A percentile compares a stretch with the other conserved stretches of the same genome.
phyloP scores from a whole-genome alignment of 139 green algal species.

The Coelastrella sp. region DNA sequence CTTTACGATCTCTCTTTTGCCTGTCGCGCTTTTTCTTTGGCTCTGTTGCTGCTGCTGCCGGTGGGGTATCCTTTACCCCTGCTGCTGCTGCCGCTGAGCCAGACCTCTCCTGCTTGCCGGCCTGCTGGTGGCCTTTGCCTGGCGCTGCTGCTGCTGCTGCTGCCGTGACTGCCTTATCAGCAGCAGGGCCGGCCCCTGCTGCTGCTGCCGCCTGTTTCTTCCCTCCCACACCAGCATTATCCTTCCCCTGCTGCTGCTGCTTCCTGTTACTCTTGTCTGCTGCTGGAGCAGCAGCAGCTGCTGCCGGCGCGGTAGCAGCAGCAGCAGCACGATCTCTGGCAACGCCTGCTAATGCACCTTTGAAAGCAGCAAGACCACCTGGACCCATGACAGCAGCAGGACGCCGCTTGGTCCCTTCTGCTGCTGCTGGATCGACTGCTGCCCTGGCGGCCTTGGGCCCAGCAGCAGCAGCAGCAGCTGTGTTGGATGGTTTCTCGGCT shows the following conservation, averaged over 20 bases:
- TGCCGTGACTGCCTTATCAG: background rate
- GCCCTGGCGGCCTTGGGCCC: background rate
- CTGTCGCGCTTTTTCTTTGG: background rate
- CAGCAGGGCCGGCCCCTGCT: background rate
- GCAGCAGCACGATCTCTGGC: constrained; percentile 5
- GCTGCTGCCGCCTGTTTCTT: background rate
- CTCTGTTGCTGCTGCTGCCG: background rate
- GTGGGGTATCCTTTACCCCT: background rate
- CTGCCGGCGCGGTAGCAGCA: background rate
- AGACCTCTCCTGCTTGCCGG: background rate
- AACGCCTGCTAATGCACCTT: background rate
- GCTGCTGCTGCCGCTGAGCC: background rate
- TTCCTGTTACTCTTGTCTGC: background rate
- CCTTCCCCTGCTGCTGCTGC: background rate
- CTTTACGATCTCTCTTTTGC: background rate
- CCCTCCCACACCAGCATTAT: background rate
- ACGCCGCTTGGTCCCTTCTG: background rate
- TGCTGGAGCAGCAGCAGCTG: background rate
- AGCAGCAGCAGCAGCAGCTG: constrained; percentile 8
- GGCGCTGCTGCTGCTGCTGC: background rate
- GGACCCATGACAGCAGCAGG: background rate
- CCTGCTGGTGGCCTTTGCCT: background rate
- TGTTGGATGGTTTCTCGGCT: background rate
- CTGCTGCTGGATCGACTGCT: background rate
- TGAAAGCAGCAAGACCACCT: constrained; percentile 1